Base-by-base conservation (phyloP, 179 eudicot species). In the Patellifolia procumbens region DNA sequence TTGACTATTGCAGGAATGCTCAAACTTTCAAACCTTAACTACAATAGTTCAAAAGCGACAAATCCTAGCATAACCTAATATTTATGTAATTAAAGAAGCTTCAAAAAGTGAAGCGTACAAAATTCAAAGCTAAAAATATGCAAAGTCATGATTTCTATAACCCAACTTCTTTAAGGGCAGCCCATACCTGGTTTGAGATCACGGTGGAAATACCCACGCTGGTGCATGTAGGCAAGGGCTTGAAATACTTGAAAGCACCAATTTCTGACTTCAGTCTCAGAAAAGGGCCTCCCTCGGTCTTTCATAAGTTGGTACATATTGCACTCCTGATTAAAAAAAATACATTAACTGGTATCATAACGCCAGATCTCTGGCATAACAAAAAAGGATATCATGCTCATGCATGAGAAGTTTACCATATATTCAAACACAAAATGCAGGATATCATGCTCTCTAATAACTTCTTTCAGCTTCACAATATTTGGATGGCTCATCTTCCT, bases 171-270 rank as follows among this genome's bases (percentile, higher is more conserved):
- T n/a, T n/a, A n/a, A n/a, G n/a, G 19, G n/a, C 37, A 51, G 19
- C 42, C 22, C 24, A 78, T 78, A 91, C 98, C 98, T 90, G 98
- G 98, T 78, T 93, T 93, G 28, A 92, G 94, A 82, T 94, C 98
- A 49, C 98, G 96, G 75, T 94, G 98, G 70, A 94, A 94, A 83
- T 91, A 94, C 39, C 98, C 98, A 67, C 88, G 90, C 84, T 87
- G 97, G 73, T 94, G 98, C 88, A 92, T 92, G 86, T 87, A 89
- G 52, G 97, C 91, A 81, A 94, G 97, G 73, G 97, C 98, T 83
- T 92, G 97, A 83, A 94, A 94, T 32, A 94, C 94, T 90, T 94
- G 98, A 84, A 87, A 92, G 83, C 96, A 89, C 96, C 96, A 94
- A 78, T 89, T 87, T 81, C 90, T 86, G 58, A 96, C 88, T 83